Percentiles rank a stretch among this genome's conserved stretches.
Conservation (phyloP, 176 grass and related monocot species). For the Phyllostachys edulis region DNA sequence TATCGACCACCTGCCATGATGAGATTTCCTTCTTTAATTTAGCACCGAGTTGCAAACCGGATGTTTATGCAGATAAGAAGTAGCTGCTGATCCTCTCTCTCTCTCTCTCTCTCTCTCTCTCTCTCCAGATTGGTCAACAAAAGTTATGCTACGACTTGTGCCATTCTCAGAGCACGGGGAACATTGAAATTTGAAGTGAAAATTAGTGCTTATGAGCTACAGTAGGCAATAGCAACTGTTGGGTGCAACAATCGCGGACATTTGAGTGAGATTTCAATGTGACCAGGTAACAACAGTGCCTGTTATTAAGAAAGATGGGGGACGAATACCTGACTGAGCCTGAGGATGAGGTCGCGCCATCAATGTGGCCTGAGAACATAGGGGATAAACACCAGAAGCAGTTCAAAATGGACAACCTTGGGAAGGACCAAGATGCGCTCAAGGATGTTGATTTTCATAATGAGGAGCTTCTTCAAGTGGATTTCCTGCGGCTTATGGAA, state of each 20-base stretch:
- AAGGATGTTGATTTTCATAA: slow-evolving; percentile 51
- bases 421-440: slow-evolving; percentile 49
- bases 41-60: not conserved
- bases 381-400: slow-evolving; percentile 57
- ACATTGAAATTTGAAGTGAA: slow-evolving; percentile 15
- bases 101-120: not conserved
- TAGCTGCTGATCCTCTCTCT: slow-evolving; percentile 23
- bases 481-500: slow-evolving; percentile 52
- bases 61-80: slow-evolving; percentile 29
- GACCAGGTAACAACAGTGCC: slow-evolving; percentile 6
- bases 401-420: slow-evolving; percentile 64
- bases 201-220: not conserved
- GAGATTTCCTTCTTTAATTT: slow-evolving; percentile 2
- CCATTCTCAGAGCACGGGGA: not conserved
- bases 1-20: not conserved
- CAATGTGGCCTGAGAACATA: slow-evolving; percentile 85
- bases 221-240: not conserved
- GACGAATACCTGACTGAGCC: slow-evolving; percentile 49
- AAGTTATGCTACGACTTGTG: not conserved
- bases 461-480: slow-evolving; percentile 40
- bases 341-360: slow-evolving; percentile 62
- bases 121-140: not conserved
- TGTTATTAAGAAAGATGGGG: slow-evolving; percentile 52
- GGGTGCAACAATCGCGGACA: not conserved
- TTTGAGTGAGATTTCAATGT: slow-evolving; percentile 28